phyloP scores from a whole-genome alignment of 495 filamentous ascomycete species.

The Trichocladium uniseriatum region DNA sequence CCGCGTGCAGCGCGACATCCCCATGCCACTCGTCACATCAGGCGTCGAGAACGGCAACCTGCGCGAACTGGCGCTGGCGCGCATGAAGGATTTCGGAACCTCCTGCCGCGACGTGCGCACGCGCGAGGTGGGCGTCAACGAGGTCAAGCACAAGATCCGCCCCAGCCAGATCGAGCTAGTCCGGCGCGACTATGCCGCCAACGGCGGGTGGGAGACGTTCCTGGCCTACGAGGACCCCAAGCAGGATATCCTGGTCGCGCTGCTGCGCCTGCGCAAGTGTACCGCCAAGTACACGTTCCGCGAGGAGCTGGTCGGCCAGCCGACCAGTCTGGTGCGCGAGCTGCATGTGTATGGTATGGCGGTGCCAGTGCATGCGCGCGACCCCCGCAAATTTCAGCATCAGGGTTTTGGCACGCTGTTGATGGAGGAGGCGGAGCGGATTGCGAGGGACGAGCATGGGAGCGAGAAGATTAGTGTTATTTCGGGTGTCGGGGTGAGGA shows the following conservation, averaged over 20 bases:
- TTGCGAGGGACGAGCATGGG: conserved; percentile 86
- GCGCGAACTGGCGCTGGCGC: conserved; percentile 78
- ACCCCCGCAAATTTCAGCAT: conserved; percentile 95
- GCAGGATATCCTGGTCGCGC: conserved; percentile 91
- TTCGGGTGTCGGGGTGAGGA: conserved; percentile 85
- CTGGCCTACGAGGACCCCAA: conserved; percentile 96
- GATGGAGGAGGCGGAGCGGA: conserved; percentile 97
- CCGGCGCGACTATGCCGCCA: conserved; percentile 89
- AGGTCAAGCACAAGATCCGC: conserved; percentile 96
- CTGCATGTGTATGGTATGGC: conserved; percentile 95
- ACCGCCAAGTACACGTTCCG: conserved; percentile 84
- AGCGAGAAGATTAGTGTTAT: conserved; percentile 93
- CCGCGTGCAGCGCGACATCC: conserved; percentile 95
- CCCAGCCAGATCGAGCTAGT: conserved; percentile 94
- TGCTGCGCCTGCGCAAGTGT: conserved; percentile 86
- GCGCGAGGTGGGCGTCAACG: conserved; percentile 94
- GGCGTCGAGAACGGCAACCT: conserved; percentile 98
- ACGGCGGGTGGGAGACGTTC: conserved; percentile 97
- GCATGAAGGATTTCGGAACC: conserved; percentile 98
- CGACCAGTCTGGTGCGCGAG: conserved; percentile 85
- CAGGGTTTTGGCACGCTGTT: conserved; percentile 92
- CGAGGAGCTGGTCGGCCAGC: conserved; percentile 73
- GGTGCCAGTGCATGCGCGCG: conserved; percentile 86
- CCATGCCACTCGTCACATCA: conserved; percentile 94
- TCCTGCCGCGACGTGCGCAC: conserved; percentile 97